phyloP scores from a whole-genome alignment of 805 yeast genomes.

The Nakazawaea molendinolei region DNA sequence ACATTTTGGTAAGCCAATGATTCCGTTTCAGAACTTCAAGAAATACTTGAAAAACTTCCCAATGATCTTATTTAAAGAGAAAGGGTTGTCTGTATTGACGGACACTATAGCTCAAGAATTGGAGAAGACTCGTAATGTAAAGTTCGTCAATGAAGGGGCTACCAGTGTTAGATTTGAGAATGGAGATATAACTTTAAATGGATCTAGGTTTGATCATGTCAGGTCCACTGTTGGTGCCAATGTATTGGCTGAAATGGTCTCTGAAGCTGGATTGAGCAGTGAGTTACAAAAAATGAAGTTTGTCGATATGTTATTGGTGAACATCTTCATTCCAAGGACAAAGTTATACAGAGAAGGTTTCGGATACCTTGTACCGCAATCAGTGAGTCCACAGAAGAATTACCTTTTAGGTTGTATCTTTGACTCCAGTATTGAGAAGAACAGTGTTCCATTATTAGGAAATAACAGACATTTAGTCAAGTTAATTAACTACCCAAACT shows the following conservation, averaged over 20 bases:
- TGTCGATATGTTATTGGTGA: conserved; percentile 55
- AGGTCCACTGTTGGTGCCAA: conserved; percentile 51
- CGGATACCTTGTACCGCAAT: conserved; percentile 79
- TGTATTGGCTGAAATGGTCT: conserved; percentile 28
- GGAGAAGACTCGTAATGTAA: conserved; percentile 31
- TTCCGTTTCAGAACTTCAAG: conserved; percentile 31
- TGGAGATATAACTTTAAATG: conserved; percentile 9
- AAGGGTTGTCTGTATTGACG: conserved; percentile 53
- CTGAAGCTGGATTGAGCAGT: conserved; percentile 8
- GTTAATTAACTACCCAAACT: conserved; percentile 15
- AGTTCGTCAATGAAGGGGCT: conserved; percentile 24
- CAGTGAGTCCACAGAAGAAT: conserved; percentile 39
- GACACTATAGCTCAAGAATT: conserved; percentile 33
- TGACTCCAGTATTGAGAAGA: conserved; percentile 77
- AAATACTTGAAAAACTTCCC: conserved; percentile 45
- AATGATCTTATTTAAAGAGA: conserved; percentile 45
- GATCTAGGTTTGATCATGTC: conserved; percentile 42
- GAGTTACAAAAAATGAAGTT: conserved; percentile 26
- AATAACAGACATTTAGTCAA: conserved; percentile 11
- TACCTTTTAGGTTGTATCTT: conserved; percentile 79
- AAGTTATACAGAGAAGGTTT: conserved; percentile 53
- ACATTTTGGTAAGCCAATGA: conserved; percentile 28
- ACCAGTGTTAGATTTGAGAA: conserved; percentile 15
- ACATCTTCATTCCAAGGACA: conserved; percentile 50
- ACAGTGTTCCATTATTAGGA: conserved; percentile 21